Percentiles rank a stretch among this genome's conserved stretches.
Conservation (phyloP, 139 green algal species). For the Coccomyxa sp. region DNA sequence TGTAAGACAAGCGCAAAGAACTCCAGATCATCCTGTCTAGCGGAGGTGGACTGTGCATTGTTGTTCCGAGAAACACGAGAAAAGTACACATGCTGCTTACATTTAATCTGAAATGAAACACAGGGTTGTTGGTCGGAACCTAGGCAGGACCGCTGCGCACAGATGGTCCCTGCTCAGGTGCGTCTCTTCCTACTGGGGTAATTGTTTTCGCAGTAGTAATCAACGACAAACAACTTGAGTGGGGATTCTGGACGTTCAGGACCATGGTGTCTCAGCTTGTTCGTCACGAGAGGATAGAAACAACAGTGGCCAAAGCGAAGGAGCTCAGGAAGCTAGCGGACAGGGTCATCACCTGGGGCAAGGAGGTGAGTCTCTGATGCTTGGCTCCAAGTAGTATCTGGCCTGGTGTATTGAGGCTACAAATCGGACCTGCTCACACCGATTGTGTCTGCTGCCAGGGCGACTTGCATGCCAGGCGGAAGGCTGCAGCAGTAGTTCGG, state of each 20-base stretch:
- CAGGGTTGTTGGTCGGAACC: slow-evolving; percentile 33
- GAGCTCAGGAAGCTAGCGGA: slow-evolving; percentile 79
- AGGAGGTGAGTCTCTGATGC: slow-evolving; percentile 49
- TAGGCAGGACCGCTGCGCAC: slow-evolving; percentile 39
- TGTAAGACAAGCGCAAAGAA: too few relatives aligned
- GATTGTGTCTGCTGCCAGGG: slow-evolving; percentile 39
- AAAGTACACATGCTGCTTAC: too few relatives aligned
- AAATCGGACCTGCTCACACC: not conserved
- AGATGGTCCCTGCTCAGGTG: slow-evolving; percentile 56
- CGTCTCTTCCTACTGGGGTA: not conserved
- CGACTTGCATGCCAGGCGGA: slow-evolving; percentile 42
- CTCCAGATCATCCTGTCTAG: too few relatives aligned
- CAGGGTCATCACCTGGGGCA: slow-evolving; percentile 74
- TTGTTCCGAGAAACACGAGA: too few relatives aligned
- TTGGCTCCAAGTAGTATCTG: not conserved
- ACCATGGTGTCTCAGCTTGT: slow-evolving; percentile 95
- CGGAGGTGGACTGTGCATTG: too few relatives aligned
- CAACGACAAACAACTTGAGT: too few relatives aligned
- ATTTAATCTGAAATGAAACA: slow-evolving; percentile 37
- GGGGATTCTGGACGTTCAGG: slow-evolving; percentile 32
- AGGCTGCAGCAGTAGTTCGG: slow-evolving; percentile 63
- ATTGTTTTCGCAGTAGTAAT: too few relatives aligned
- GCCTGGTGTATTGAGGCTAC: not conserved
- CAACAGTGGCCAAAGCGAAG: slow-evolving; percentile 83
- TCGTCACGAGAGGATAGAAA: slow-evolving; percentile 89